phyloP scores from a whole-genome alignment of 805 yeast species.

The Yarrowia osloensis region DNA sequence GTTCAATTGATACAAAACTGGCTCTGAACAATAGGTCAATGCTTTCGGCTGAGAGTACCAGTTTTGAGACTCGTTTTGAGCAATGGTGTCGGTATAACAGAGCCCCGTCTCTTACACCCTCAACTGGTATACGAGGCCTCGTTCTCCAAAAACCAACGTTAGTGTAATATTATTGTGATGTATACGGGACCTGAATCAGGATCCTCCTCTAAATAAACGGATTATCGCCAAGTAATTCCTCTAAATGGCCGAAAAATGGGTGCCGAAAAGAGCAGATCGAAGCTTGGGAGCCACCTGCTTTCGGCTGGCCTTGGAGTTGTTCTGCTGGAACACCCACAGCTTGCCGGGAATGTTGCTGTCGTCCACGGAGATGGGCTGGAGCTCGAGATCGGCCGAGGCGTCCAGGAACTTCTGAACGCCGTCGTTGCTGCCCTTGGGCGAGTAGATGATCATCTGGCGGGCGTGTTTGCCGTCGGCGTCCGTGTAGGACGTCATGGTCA shows the following conservation, averaged over 20 bases:
- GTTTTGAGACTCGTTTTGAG: too few relatives aligned
- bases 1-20: too few relatives aligned
- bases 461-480: conserved; percentile 39
- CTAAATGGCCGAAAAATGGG: neutral
- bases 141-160: neutral
- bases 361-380: conserved; percentile 33
- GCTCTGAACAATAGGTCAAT: too few relatives aligned
- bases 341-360: conserved; percentile 33
- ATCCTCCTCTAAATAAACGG: too few relatives aligned
- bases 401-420: conserved; percentile 18
- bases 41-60: too few relatives aligned
- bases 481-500: conserved; percentile 53
- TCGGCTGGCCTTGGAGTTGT: conserved; percentile 66
- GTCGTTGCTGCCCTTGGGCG: neutral
- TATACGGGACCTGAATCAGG: too few relatives aligned
- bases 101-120: too few relatives aligned
- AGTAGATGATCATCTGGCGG: conserved; percentile 47
- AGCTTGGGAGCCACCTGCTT: conserved; percentile 81
- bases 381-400: neutral
- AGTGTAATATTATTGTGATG: neutral
- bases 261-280: conserved; percentile 20
- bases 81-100: too few relatives aligned
- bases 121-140: too few relatives aligned
- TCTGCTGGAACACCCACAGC: conserved; percentile 47
- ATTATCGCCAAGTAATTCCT: too few relatives aligned